Base-by-base conservation (phyloP, 176 grass and related monocot genomes). In the Tillandsia fasciculata region DNA sequence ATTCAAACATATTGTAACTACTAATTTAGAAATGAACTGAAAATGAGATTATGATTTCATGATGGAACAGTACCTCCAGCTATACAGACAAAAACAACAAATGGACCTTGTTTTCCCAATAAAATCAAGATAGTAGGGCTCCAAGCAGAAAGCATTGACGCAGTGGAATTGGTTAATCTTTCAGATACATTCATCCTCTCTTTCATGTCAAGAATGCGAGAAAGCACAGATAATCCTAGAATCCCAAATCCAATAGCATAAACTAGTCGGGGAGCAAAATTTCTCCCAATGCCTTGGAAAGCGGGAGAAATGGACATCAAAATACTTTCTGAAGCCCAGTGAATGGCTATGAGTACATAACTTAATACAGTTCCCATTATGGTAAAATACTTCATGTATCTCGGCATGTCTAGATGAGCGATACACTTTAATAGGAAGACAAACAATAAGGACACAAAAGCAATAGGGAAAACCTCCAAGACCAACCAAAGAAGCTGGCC, bases 61-160 rank as follows among this genome's bases (percentile, higher is more conserved):
- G 13, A 51, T 7, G 8, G 12, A 63, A 42, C 17, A 77, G 26
- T 91, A 97, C 89, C 93, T 87, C 79, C 79, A 67, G 53, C 79
- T 20, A 87, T 72, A 72, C 68, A 92, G 72, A 92, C 75, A 67
- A 97, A 74, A 49, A 69, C 78, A 85, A 83, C 86, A 85, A 90
- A 92, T n/a, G 89, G 69, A 64, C 82, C 84, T 85, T 92, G 89
- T 68, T 76, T 92, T 76, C 89, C 93, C 70, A 97, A 56, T 63
- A 97, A 79, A 69, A 97, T 85, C 73, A 97, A 74, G 48, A 92
- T 90, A 80, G 89, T 90, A 71, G 93, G 83, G 54, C 81, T 87
- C 93, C 86, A 97, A 71, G 93, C 83, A 74, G 83, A 87, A 69
- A 97, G 54, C 83, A 97, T 85, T 48, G 59, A 61, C 56, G 72